Evolutionary conservation across 257 asterid genomes (phyloP).

Genomic region (Eustoma russellianum): DNA sequence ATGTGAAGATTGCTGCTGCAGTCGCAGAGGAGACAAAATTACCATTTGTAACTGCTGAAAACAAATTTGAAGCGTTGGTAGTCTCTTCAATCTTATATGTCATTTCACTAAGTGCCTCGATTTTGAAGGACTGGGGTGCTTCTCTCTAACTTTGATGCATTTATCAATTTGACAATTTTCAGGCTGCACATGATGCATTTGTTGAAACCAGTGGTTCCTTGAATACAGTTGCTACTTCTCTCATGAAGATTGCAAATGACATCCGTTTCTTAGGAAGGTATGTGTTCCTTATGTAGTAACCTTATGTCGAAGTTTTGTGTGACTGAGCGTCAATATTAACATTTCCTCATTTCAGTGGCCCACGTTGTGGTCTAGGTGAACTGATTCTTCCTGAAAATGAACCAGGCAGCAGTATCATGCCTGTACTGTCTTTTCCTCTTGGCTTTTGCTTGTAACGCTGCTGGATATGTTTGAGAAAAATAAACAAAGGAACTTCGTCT

Average conservation of each 20-base stretch:
- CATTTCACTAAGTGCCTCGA: constrained; percentile 2
- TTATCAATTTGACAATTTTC: constrained; percentile 11
- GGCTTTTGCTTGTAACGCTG: constrained; percentile 7
- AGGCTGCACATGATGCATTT: constrained; percentile 99
- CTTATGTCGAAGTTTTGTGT: constrained; percentile 11
- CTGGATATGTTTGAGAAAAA: constrained; percentile 3
- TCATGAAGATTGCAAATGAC: constrained; percentile 95
- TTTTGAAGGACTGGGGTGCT: constrained; percentile 5
- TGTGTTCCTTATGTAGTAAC: constrained; percentile 1
- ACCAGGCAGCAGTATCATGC: constrained; percentile 99
- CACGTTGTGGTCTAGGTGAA: constrained; percentile 98
- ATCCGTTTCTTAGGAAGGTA: constrained; percentile 97
- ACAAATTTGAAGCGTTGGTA: constrained; percentile 98
- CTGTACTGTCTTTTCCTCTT: constrained; percentile 39
- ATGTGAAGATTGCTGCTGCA: constrained; percentile 90
- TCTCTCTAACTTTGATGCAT: constrained; percentile 6
- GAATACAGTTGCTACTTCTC: constrained; percentile 83
- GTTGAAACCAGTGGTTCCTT: constrained; percentile 93
- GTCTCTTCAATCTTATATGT: constrained; percentile 21
- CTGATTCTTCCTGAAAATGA: constrained; percentile 98
- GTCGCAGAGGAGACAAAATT: constrained; percentile 92
- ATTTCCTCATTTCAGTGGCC: constrained; percentile 60
- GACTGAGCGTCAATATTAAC: constrained; percentile 14
- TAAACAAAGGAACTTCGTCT: constrained; percentile 1
- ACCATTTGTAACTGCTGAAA: constrained; percentile 98